phyloP scores from a whole-genome alignment of 1,139 yeast species.

The Geotrichum restrictum region DNA sequence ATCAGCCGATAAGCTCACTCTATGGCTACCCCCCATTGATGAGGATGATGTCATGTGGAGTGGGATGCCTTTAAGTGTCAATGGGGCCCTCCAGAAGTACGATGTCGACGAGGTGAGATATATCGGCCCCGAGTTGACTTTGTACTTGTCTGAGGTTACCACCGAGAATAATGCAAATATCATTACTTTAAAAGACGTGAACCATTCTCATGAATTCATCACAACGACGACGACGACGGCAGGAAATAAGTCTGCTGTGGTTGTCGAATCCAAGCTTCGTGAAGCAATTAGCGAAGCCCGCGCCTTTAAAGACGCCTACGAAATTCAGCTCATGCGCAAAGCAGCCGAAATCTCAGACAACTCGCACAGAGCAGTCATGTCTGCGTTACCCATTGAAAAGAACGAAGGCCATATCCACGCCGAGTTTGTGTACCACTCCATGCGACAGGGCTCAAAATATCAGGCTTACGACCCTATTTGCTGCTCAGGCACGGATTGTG shows the following conservation, averaged over 20 bases:
- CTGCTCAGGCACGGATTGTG: constrained; percentile 88
- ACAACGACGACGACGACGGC: neutral
- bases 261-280: constrained; percentile 41
- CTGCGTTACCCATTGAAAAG: constrained; percentile 80
- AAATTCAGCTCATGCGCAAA: constrained; percentile 66
- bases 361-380: constrained; percentile 88
- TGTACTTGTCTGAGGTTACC: constrained; percentile 12
- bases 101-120: constrained; percentile 82
- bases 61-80: constrained; percentile 71
- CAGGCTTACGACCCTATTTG: constrained; percentile 94
- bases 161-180: constrained; percentile 27
- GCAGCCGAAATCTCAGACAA: constrained; percentile 84
- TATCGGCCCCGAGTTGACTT: constrained; percentile 26
- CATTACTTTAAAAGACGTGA: constrained; percentile 9
- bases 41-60: constrained; percentile 95
- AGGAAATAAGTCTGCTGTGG: neutral
- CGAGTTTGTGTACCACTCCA: constrained; percentile 87
- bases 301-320: constrained; percentile 76
- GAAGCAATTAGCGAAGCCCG: constrained; percentile 85
- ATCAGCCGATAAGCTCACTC: constrained; percentile 51
- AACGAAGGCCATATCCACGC: constrained; percentile 93
- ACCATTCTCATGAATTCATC: constrained; percentile 11
- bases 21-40: constrained; percentile 80
- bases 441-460: constrained; percentile 86
- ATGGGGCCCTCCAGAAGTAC: constrained; percentile 58